These are phyloP conservation scores for Letharia columbiana DNA, from an alignment of 495 filamentous ascomycete species.

Conservation along the genomic window DNA sequence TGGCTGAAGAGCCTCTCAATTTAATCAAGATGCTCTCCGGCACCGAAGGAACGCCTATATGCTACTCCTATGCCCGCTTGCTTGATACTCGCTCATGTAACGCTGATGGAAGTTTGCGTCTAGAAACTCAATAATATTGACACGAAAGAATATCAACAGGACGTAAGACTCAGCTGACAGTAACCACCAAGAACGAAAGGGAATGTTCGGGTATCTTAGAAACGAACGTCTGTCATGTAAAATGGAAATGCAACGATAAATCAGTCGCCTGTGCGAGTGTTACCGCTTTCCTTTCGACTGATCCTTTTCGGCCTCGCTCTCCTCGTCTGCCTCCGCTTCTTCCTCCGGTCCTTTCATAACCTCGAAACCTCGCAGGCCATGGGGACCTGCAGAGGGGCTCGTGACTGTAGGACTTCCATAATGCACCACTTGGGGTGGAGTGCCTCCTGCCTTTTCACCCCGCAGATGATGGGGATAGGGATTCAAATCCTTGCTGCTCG, in stretches of 20 bases:
- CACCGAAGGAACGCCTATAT: conserved; percentile 4
- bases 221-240: conserved; percentile 15
- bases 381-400: conserved; percentile 16
- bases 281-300: conserved; percentile 3
- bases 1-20: not conserved
- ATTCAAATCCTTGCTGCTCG: conserved; percentile 63
- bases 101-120: not conserved
- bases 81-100: not conserved
- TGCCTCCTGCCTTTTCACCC: conserved; percentile 48
- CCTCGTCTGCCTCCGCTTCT: conserved; percentile 4
- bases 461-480: conserved; percentile 60
- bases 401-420: conserved; percentile 49
- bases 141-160: conserved; percentile 6
- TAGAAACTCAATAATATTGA: conserved; percentile 3
- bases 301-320: conserved; percentile 3
- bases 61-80: conserved; percentile 10
- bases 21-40: conserved; percentile 8
- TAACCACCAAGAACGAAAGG: conserved; percentile 5
- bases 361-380: conserved; percentile 13
- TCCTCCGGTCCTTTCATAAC: conserved; percentile 9
- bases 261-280: not conserved
- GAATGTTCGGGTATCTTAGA: conserved; percentile 21
- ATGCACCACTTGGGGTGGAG: conserved; percentile 53
- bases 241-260: not conserved
- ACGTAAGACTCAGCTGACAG: not conserved